Base-by-base conservation (phyloP, 1,139 yeast genomes). In the Sporopachydermia cereana region DNA sequence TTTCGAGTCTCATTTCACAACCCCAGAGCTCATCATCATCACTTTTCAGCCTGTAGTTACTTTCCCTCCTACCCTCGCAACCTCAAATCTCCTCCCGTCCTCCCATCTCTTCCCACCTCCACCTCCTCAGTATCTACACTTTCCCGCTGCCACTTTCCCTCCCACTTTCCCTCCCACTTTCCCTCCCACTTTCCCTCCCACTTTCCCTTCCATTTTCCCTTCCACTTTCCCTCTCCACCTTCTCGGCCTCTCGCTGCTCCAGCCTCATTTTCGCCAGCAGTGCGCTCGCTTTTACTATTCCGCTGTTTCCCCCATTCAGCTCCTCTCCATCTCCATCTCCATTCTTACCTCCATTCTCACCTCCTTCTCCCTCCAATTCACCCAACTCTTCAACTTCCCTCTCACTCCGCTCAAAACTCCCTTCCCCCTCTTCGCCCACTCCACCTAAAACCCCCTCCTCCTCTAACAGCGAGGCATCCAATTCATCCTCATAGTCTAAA, bases 311-410 rank as follows among this genome's bases (percentile, higher is more conserved):
- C n/a, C n/a, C n/a, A n/a, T n/a, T n/a, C n/a, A n/a, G n/a, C n/a
- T n/a, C n/a, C n/a, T n/a, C n/a, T n/a, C n/a, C n/a, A n/a, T n/a
- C n/a, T n/a, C 22, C 39, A 16, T 34, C 39, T n/a, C 9, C 5
- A 34, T 34, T 34, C 9, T 53, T 27, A 27, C 54, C 55, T 36
- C 53, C 55, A 17, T 51, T 45, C 43, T n/a, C 29, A 14, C 30
- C 41, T 12, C 31, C 18, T 17, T n/a, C 17, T n/a, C 29, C 39
- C 16, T 21, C 45, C 17, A 29, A 30, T 12, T 45, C 41, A 3
- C 24, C 41, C 36, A 50, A 54, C 9, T 50, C 53, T 20, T 53
- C 57, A 17, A 52, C 54, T n/a, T 57, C 56, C 14, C 52, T 57
- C 17, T 52, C 55, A 4, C 50, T 54, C 18, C 49, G 56, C 9